Evolutionary conservation across 768 basidiomycete species (phyloP), one percentile per base, ranked within the genome.

Genomic region (Baorangia bicolor): DNA sequence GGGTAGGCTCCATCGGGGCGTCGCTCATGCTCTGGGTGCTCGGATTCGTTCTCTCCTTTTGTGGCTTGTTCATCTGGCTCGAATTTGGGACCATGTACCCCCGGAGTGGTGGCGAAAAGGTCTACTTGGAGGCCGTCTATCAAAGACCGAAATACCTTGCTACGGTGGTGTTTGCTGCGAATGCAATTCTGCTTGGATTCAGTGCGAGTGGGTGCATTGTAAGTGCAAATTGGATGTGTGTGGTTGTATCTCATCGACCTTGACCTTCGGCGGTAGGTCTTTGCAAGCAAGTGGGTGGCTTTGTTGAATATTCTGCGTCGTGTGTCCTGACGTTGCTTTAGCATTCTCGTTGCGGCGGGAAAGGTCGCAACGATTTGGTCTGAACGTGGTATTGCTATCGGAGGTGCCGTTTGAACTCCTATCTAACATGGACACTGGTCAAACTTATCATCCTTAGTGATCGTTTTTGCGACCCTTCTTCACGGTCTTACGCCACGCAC

Each of bases 51-150:
- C 74, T 85, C 3, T 84, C 83, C 0, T 81, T 80, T 57, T 85
- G 81, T 50, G 83, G 83, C 0, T 67, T 84, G 12, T 84, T 85
- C 62, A 78, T 85, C 52, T 85, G 82, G 82, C 77, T 85, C 21
- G 83, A 86, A 56, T 79, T 79, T 44, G 85, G 84, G 7, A 81
- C 82, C 3, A 85, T 85, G 84, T 82, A 78, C 56, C 84, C 83
- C 4, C 76, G 83, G 1, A 82, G 80, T 13, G 83, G 84, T 11
- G 83, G 83, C 7, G 84, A 85, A 64, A 84, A 86, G 65, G 82
- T 84, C 3, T 84, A 85, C 58, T 70, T 84, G 27, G 84, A 85
- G 63, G 81, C 78, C 0, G 73, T 82, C 4, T 85, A 82, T 63
- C 72, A 66, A 42, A 72, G 66, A 35, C 81, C 82, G 6, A 74